A percentile compares a stretch with the other conserved stretches of the same genome.
These are phyloP conservation scores for Zymoseptoria pseudotritici DNA, from an alignment of 2,329 filamentous ascomycete species.

Conservation along the genomic window DNA sequence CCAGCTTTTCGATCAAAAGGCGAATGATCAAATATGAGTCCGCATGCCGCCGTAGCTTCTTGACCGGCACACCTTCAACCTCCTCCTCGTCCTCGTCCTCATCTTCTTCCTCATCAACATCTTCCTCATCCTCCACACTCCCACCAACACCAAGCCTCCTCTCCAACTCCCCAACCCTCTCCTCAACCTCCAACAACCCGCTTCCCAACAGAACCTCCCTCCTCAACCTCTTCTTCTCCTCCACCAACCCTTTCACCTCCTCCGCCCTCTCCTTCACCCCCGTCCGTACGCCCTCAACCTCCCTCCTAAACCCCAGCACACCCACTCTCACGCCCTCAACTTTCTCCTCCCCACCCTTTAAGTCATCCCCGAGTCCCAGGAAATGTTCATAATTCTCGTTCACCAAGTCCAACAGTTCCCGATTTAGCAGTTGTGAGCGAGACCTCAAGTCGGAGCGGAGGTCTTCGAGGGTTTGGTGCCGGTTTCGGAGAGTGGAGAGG, in stretches of 20 bases:
- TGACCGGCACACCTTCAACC: slow-evolving; percentile 27
- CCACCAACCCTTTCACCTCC: slow-evolving; percentile 56
- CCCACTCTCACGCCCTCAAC: slow-evolving; percentile 86
- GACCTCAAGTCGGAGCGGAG: slow-evolving; percentile 78
- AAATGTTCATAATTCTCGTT: slow-evolving; percentile 95
- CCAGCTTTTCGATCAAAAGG: slow-evolving; percentile 44
- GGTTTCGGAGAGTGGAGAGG: slow-evolving; percentile 72
- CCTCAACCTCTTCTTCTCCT: slow-evolving; percentile 60
- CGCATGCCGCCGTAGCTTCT: slow-evolving; percentile 48
- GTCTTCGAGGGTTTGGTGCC: slow-evolving; percentile 94
- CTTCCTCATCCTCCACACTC: slow-evolving; percentile 16
- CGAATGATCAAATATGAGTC: slow-evolving; percentile 52
- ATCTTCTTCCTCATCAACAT: slow-evolving; percentile 25
- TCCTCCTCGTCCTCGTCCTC: slow-evolving; percentile 31
- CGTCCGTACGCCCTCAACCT: slow-evolving; percentile 65
- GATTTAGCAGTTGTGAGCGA: slow-evolving; percentile 68
- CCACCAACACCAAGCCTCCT: slow-evolving; percentile 50
- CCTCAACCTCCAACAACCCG: slow-evolving; percentile 59
- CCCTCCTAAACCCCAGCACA: slow-evolving; percentile 74
- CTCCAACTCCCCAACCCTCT: slow-evolving; percentile 57
- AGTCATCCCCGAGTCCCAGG: slow-evolving; percentile 68
- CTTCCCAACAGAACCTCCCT: slow-evolving; percentile 56
- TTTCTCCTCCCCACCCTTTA: slow-evolving; percentile 82
- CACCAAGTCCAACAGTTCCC: slow-evolving; percentile 86
- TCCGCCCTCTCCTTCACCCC: slow-evolving; percentile 56